Conservation (phyloP, 306 rosid species). For the Sophora flavescens region DNA sequence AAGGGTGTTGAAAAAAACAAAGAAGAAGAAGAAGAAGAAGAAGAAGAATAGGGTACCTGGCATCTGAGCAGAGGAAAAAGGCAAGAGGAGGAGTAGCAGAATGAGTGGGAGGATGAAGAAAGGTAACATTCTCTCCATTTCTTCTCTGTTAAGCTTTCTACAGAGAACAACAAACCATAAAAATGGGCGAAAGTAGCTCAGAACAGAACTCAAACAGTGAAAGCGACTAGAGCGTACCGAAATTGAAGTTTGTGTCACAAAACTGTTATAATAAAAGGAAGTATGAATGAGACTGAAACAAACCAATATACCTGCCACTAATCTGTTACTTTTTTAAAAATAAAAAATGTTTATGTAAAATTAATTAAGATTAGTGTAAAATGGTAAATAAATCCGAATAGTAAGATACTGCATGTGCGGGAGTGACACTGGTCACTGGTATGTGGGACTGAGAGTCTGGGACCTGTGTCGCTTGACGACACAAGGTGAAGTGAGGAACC, state of each 20-base stretch:
- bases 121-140: constrained; percentile 62
- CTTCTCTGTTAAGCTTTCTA: constrained; percentile 36
- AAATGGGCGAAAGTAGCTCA: constrained; percentile 37
- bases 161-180: constrained; percentile 42
- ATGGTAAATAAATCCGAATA: neutral
- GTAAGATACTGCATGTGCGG: constrained; percentile 40
- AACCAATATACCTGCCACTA: constrained; percentile 9
- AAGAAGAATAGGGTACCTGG: constrained; percentile 62
- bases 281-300: neutral
- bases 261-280: neutral
- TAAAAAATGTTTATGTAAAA: neutral
- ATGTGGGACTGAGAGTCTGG: too few species aligned
- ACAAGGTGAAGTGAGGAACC: constrained; percentile 20
- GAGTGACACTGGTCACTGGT: too few species aligned
- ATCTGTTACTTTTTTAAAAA: neutral
- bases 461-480: constrained; percentile 28
- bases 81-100: constrained; percentile 52
- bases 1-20: constrained; percentile 9
- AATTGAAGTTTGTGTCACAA: neutral
- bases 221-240: constrained; percentile 33
- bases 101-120: constrained; percentile 49
- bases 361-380: neutral
- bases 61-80: constrained; percentile 73
- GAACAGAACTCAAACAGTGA: constrained; percentile 12
- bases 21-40: constrained; percentile 40